phyloP scores from a whole-genome alignment of 2,329 filamentous ascomycete species.

The Juglanconis juglandina region DNA sequence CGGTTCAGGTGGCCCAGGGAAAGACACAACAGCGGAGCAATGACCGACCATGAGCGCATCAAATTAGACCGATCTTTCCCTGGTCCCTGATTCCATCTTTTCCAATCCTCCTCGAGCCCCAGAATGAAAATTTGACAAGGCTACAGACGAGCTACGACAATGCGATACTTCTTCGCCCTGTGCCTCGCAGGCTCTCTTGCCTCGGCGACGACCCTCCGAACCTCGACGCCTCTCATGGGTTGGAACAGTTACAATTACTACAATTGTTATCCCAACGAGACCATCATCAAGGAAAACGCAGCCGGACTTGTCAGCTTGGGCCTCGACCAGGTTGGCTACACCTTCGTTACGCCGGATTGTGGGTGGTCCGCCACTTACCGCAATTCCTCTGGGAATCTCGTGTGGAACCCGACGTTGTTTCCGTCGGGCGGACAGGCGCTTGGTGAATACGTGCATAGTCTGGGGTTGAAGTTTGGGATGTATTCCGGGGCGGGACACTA shows the following conservation, averaged over 20 bases:
- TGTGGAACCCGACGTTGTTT: slow-evolving; percentile 48
- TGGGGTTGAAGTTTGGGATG: slow-evolving; percentile 50
- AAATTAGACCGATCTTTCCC: background rate
- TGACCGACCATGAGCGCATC: background rate
- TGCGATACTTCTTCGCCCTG: background rate
- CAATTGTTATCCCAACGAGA: slow-evolving; percentile 45
- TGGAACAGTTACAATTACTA: slow-evolving; percentile 62
- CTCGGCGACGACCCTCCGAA: slow-evolving; percentile 13
- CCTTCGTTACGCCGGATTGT: slow-evolving; percentile 55
- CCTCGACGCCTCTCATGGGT: slow-evolving; percentile 40
- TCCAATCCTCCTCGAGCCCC: too few relatives aligned
- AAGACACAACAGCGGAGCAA: background rate
- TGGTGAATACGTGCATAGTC: slow-evolving; percentile 45
- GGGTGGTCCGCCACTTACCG: slow-evolving; percentile 48
- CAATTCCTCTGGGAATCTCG: slow-evolving; percentile 41
- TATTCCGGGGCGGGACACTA: slow-evolving; percentile 49
- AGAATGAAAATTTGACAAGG: background rate
- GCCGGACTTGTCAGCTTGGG: slow-evolving; percentile 51
- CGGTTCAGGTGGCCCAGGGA: background rate
- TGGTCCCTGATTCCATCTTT: background rate
- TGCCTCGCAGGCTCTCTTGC: slow-evolving; percentile 7
- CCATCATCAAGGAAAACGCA: slow-evolving; percentile 48
- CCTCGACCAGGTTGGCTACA: slow-evolving; percentile 51
- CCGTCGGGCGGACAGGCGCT: slow-evolving; percentile 48
- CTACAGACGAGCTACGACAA: background rate